Percentiles rank a stretch among this genome's conserved stretches.
These are phyloP conservation scores for Skeletonema grethae DNA, from an alignment of 108 stramenopile species.

Conservation along the genomic window DNA sequence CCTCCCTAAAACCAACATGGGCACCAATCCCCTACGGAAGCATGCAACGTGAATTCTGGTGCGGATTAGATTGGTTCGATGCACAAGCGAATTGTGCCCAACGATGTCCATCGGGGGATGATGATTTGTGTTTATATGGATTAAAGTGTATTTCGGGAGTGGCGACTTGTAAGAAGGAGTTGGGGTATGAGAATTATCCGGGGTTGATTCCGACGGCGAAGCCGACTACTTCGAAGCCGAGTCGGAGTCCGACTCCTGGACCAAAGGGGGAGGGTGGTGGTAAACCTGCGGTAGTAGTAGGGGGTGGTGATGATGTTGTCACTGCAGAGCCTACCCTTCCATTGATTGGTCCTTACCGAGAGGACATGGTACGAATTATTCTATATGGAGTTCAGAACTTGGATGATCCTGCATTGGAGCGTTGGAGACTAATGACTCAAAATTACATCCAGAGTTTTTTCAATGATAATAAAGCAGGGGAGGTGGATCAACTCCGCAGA, in stretches of 20 bases:
- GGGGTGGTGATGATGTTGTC: neutral
- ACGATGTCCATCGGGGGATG: constrained; percentile 36
- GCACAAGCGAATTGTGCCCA: constrained; percentile 31
- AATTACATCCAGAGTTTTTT: constrained; percentile 39
- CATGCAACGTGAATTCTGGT: constrained; percentile 38
- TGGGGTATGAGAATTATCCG: constrained; percentile 12
- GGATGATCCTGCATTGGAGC: constrained; percentile 18
- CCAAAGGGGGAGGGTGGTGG: neutral
- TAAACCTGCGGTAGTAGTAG: neutral
- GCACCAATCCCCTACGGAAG: constrained; percentile 38
- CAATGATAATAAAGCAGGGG: constrained; percentile 19
- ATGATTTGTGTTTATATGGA: constrained; percentile 31
- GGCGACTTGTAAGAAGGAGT: constrained; percentile 34
- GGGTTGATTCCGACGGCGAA: neutral
- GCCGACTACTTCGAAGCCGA: neutral
- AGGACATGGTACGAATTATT: constrained; percentile 46
- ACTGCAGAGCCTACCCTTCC: constrained; percentile 12
- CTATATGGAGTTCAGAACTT: constrained; percentile 34
- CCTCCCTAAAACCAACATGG: constrained; percentile 37
- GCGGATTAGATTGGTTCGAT: constrained; percentile 39
- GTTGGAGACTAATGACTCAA: constrained; percentile 31
- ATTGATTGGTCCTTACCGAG: constrained; percentile 32
- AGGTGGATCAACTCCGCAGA: constrained; percentile 19
- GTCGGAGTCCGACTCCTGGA: neutral
- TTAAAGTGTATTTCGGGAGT: constrained; percentile 48